Evolutionary conservation across 805 yeast genomes (phyloP), one percentile per base, ranked within the genome.

Genomic region (Nakazawaea molendinolei): DNA sequence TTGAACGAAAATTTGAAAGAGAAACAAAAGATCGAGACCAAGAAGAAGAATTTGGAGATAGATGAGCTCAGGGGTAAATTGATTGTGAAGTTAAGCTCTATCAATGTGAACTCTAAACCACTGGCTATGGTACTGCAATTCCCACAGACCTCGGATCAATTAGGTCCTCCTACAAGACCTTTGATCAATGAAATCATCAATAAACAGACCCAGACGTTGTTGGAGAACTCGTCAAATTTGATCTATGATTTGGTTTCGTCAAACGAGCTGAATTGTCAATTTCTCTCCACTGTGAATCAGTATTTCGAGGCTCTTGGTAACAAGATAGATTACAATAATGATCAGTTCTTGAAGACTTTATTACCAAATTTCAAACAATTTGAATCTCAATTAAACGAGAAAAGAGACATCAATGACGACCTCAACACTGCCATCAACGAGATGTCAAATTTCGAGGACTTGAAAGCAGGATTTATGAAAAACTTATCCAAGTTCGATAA

Each of bases 401-500:
- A 23, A 7, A 13, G 33, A 13, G 18, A 38, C 3, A 28, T 30
- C 15, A 21, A 24, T 17, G 17, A 22, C 1, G 34, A 38, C 15
- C 19, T 38, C 13, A 24, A 27, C 17, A 8, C 5, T 5, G 33
- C 37, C 5, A n/a, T 33, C 3, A 28, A 19, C 10, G 13, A 32
- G 22, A 23, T 33, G 3, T 32, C 41, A 5, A 19, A 47, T 25
- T 29, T 28, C 36, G n/a, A 39, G 23, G 25, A 24, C 1, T 9
- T 47, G 1, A 36, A 43, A 29, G 10, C 40, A 3, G 14, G 7
- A 1, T 8, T 47, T 10, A 28, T 49, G 17, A 28, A 33, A 5
- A 28, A 39, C 6, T 38, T 53, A 23, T 32, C 46, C 7, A 34
- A 35, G 13, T 22, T 51, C 12, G 47, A 52, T 31, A 42, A 44